Percentiles rank a stretch among this genome's conserved stretches.
phyloP scores from a whole-genome alignment of 495 filamentous ascomycete genomes.

The Neurospora sp. region DNA sequence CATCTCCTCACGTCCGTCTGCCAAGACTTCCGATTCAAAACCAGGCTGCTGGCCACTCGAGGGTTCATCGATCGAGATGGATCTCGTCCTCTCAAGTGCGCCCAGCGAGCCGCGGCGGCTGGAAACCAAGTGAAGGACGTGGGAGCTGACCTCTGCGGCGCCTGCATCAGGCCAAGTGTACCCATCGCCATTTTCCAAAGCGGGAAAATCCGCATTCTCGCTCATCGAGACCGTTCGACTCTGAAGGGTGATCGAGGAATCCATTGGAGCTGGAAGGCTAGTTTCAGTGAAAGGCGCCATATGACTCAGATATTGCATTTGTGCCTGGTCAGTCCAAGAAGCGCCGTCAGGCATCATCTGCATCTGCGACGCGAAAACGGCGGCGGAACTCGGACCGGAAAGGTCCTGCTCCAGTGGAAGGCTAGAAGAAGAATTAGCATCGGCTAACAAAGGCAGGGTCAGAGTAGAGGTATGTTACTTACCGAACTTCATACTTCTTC shows the following conservation, averaged over 20 bases:
- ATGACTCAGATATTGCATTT: neutral
- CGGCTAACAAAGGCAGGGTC: neutral
- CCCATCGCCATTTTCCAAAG: neutral
- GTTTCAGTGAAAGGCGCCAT: neutral
- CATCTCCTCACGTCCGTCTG: neutral
- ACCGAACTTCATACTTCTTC: conserved; percentile 45
- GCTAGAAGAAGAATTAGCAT: neutral
- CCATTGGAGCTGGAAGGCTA: neutral
- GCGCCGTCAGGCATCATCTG: neutral
- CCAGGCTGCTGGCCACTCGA: neutral
- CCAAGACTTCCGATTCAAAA: neutral
- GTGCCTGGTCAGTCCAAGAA: neutral
- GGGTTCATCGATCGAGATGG: neutral
- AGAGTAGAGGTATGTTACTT: conserved; percentile 8
- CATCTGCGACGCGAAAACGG: neutral
- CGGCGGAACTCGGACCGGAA: neutral
- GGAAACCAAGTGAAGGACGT: neutral
- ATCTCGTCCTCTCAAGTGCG: neutral
- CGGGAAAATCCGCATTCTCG: neutral
- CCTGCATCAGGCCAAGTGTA: neutral
- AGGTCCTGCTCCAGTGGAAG: neutral
- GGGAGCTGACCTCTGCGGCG: neutral
- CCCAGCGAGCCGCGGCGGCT: neutral
- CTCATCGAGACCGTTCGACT: neutral
- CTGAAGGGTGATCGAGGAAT: neutral